A percentile compares a stretch with the other conserved stretches of the same genome.
These are phyloP conservation scores for Penicillium rolfsii DNA, from an alignment of 2,329 filamentous ascomycete genomes.

Conservation along the genomic window DNA sequence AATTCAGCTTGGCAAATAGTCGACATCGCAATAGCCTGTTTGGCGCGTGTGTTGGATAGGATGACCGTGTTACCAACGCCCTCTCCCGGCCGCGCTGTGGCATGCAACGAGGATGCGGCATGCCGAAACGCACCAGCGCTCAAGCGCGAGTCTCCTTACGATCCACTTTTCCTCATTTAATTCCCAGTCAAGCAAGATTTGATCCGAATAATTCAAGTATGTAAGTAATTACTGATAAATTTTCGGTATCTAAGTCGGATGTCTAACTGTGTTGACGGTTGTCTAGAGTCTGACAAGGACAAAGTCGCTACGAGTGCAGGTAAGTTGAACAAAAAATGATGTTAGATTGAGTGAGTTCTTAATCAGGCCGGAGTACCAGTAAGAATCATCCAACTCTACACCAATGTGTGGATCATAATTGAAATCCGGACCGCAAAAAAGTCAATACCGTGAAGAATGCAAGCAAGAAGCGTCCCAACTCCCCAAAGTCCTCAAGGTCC, in stretches of 20 bases:
- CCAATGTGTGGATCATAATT: not conserved
- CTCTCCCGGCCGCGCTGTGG: conserved; percentile 10
- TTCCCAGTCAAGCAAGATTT: not conserved
- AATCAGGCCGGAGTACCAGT: not conserved
- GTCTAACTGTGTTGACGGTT: not conserved
- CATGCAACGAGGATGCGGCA: conserved; percentile 12
- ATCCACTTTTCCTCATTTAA: not conserved
- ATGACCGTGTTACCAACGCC: conserved; percentile 19
- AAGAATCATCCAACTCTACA: not conserved
- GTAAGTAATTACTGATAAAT: not conserved
- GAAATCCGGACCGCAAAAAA: not conserved
- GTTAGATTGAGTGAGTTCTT: too few species aligned
- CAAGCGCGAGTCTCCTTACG: not conserved
- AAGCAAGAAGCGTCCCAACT: not conserved
- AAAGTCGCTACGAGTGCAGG: not conserved
- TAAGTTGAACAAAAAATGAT: not conserved
- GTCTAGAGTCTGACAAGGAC: not conserved
- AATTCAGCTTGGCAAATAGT: conserved; percentile 1
- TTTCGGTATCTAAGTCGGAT: not conserved
- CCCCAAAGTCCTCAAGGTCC: not conserved
- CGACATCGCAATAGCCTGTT: conserved; percentile 14
- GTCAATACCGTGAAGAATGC: not conserved
- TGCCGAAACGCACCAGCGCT: not conserved
- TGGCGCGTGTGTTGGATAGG: not conserved
- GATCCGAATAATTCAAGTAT: too few species aligned